Conservation (phyloP, 305 asterid genomes). For the Fraxinus sp. region DNA sequence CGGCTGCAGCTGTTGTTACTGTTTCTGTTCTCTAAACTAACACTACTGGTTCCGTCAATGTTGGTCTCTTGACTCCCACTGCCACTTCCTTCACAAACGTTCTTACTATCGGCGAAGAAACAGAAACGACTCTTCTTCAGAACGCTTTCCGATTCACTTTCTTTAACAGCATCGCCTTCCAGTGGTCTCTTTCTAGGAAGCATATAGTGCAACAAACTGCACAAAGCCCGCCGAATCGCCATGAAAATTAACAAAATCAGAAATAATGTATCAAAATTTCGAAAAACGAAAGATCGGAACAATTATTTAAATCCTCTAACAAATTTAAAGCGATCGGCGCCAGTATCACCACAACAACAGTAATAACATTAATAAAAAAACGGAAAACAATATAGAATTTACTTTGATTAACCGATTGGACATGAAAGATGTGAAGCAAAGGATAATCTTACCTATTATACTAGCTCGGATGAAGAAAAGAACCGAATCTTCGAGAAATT, state of each 20-base stretch:
- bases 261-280: conserved; percentile 12
- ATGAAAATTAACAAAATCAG: conserved; percentile 49
- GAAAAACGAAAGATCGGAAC: conserved; percentile 35
- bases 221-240: conserved; percentile 51
- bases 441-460: conserved; percentile 52
- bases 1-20: conserved; percentile 36
- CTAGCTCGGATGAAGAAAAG: conserved; percentile 50
- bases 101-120: conserved; percentile 37
- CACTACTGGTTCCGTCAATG: conserved; percentile 26
- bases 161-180: conserved; percentile 80
- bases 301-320: conserved; percentile 25
- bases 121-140: conserved; percentile 56
- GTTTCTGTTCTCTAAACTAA: conserved; percentile 37
- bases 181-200: conserved; percentile 92
- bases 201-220: conserved; percentile 89
- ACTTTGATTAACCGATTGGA: conserved; percentile 32
- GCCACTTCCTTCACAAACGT: conserved; percentile 8
- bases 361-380: conserved; percentile 3
- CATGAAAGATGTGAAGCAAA: conserved; percentile 35
- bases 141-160: conserved; percentile 45
- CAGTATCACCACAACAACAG: conserved; percentile 19
- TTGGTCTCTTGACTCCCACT: conserved; percentile 26
- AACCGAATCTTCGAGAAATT: conserved; percentile 35
- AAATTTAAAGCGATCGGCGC: conserved; percentile 31
- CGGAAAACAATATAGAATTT: conserved; percentile 28